Conservation (phyloP, 2,329 filamentous ascomycete genomes). For the Xylaria sp. region DNA sequence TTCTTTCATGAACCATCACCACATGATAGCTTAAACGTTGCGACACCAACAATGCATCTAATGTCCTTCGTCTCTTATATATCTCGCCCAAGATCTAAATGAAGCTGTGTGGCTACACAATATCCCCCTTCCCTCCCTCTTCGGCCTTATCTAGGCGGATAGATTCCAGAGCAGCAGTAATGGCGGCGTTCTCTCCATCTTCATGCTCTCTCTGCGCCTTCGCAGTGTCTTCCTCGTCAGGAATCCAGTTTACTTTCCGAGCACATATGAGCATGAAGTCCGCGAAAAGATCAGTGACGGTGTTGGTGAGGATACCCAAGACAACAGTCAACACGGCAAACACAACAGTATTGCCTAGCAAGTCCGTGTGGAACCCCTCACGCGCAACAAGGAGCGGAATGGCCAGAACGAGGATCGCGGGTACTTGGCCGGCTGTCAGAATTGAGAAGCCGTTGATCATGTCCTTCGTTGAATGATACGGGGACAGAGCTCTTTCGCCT, state of each 20-base stretch:
- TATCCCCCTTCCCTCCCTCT: not conserved
- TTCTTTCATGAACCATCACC: not conserved
- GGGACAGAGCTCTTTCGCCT: constrained; percentile 16
- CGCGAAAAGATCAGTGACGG: constrained; percentile 15
- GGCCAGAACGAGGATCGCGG: constrained; percentile 14
- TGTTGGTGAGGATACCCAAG: constrained; percentile 19
- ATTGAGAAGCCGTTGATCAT: constrained; percentile 22
- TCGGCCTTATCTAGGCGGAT: not conserved
- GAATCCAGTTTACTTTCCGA: constrained; percentile 16
- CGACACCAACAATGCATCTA: too few relatives aligned
- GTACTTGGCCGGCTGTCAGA: constrained; percentile 16
- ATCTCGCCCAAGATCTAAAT: too few relatives aligned
- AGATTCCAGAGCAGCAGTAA: constrained; percentile 7
- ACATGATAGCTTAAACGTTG: not conserved
- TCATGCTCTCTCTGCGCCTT: constrained; percentile 2
- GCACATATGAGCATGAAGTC: constrained; percentile 16
- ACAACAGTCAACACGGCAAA: constrained; percentile 13
- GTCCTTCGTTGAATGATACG: constrained; percentile 20
- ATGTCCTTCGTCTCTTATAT: too few relatives aligned
- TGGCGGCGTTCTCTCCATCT: not conserved
- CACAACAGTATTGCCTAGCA: constrained; percentile 9
- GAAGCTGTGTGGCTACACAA: not conserved
- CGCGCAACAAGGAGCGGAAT: constrained; percentile 12
- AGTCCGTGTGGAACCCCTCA: constrained; percentile 8
- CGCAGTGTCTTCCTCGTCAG: constrained; percentile 3